Evolutionary conservation across 73 alveolate species (phyloP).

Genomic region (Blepharisma stoltei): DNA sequence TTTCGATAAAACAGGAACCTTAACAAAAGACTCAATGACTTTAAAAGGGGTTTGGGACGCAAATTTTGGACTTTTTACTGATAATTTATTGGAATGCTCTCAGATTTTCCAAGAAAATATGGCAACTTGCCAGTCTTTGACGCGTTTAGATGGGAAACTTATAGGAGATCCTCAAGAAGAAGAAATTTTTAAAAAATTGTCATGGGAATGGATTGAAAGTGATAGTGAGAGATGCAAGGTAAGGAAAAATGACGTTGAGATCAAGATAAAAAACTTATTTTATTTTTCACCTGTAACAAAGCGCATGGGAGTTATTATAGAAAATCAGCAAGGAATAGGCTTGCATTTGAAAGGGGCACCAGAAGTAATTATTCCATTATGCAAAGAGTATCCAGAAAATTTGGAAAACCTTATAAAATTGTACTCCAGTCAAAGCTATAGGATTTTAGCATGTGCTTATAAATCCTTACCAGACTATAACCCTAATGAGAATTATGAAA

Average conservation of each 20-base stretch:
- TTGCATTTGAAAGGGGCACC: conserved; percentile 78
- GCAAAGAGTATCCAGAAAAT: conserved; percentile 66
- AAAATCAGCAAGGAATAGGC: conserved; percentile 30
- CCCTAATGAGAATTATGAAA: conserved; percentile 61
- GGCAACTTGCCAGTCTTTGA: conserved; percentile 91
- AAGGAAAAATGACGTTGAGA: background rate
- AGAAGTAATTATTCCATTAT: conserved; percentile 57
- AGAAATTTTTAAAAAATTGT: conserved; percentile 90
- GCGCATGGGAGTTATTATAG: conserved; percentile 85
- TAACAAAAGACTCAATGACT: conserved; percentile 91
- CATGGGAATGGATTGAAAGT: conserved; percentile 75
- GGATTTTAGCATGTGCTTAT: conserved; percentile 76
- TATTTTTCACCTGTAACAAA: conserved; percentile 75
- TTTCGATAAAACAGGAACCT: conserved; percentile 97
- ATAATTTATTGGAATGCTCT: background rate
- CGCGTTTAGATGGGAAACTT: conserved; percentile 75
- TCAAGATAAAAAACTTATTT: conserved; percentile 67
- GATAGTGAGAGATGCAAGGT: conserved; percentile 31
- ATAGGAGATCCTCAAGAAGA: conserved; percentile 97
- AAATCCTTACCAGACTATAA: conserved; percentile 30
- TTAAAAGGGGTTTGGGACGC: background rate
- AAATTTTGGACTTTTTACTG: background rate
- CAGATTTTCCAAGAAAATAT: conserved; percentile 41
- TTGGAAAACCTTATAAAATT: conserved; percentile 50
- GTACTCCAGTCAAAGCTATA: conserved; percentile 71